Evolutionary conservation across 1,284 basidiomycete genomes (phyloP).

Genomic region (Coniferiporia sulphurascens): DNA sequence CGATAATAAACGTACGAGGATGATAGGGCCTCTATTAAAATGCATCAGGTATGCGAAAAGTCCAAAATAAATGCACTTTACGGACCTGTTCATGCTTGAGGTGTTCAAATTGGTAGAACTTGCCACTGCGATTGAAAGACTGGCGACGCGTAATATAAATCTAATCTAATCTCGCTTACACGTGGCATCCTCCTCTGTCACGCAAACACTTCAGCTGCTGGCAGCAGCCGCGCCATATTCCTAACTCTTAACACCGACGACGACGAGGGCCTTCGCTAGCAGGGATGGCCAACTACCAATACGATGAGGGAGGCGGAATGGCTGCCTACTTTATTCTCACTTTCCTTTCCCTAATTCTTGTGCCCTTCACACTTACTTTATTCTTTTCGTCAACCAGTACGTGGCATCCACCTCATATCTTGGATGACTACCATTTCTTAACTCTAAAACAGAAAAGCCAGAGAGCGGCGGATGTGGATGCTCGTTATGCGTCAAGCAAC

Average conservation of each 20-base stretch:
- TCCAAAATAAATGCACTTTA: background rate
- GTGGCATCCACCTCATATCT: slow-evolving; percentile 20
- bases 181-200: background rate
- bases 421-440: slow-evolving; percentile 1
- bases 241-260: slow-evolving; percentile 3
- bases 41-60: background rate
- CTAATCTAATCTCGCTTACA: slow-evolving; percentile 2
- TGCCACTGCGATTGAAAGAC: background rate
- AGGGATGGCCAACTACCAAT: slow-evolving; percentile 73
- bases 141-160: background rate
- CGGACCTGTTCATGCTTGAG: slow-evolving; percentile 13
- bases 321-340: slow-evolving; percentile 87
- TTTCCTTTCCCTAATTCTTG: slow-evolving; percentile 74
- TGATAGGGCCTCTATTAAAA: slow-evolving; percentile 10
- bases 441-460: slow-evolving; percentile 23
- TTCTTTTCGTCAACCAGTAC: slow-evolving; percentile 38
- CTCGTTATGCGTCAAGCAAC: slow-evolving; percentile 56
- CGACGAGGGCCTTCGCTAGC: slow-evolving; percentile 4
- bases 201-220: slow-evolving; percentile 6
- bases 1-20: slow-evolving; percentile 3
- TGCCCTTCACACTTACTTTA: slow-evolving; percentile 64
- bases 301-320: slow-evolving; percentile 87
- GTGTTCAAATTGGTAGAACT: background rate
- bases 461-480: slow-evolving; percentile 56
- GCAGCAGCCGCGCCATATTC: background rate